Conservation (phyloP, 768 basidiomycete species). For the Russula emetica region DNA sequence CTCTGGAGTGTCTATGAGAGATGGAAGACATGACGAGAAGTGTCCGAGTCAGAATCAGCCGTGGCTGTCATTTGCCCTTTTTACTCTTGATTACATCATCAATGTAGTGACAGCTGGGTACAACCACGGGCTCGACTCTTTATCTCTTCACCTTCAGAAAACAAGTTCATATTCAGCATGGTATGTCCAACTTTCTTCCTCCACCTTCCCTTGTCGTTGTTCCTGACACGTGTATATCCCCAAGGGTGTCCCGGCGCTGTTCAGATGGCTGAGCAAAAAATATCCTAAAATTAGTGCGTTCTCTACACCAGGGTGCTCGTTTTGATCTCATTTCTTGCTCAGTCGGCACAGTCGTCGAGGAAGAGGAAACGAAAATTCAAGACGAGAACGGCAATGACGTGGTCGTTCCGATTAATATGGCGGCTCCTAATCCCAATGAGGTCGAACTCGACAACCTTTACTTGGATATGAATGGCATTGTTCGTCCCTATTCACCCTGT, state of each 20-base stretch:
- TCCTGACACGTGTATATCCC: neutral
- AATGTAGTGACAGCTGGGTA: no score
- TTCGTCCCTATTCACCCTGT: constrained; percentile 39
- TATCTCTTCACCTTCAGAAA: neutral
- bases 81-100: neutral
- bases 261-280: constrained; percentile 98
- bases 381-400: constrained; percentile 64
- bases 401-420: constrained; percentile 73
- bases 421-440: constrained; percentile 87
- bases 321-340: constrained; percentile 3
- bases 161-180: constrained; percentile 1
- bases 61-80: neutral
- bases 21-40: constrained; percentile 3
- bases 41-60: neutral
- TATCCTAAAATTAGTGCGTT: constrained; percentile 92
- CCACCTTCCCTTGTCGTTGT: neutral
- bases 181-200: neutral
- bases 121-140: neutral
- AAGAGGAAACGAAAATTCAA: constrained; percentile 67
- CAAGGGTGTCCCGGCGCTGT: constrained; percentile 95
- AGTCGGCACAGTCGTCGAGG: constrained; percentile 82
- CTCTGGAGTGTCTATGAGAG: neutral
- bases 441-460: constrained; percentile 95
- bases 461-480: constrained; percentile 99
- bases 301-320: neutral